These are phyloP conservation scores for Casuarina cunninghamiana DNA, from an alignment of 306 rosid genomes.

Conservation along the genomic window DNA sequence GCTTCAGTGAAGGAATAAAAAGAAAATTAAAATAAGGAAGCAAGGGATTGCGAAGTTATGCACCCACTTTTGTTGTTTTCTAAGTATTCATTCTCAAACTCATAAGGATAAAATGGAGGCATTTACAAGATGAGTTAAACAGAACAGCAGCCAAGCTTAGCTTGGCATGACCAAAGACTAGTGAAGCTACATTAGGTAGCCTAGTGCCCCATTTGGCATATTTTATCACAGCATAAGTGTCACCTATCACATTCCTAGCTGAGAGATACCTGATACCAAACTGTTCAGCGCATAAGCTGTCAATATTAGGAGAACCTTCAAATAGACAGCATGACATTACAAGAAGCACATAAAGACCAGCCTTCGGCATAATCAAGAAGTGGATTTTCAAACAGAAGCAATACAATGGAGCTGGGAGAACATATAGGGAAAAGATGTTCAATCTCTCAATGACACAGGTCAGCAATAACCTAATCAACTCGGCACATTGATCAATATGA, in stretches of 20 bases:
- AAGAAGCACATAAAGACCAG: neutral
- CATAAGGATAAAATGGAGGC: neutral
- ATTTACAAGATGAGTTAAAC: neutral
- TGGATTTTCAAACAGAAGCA: constrained; percentile 13
- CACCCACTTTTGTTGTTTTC: constrained; percentile 3
- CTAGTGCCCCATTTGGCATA: neutral
- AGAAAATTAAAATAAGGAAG: neutral
- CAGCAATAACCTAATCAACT: neutral
- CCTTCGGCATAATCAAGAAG: neutral
- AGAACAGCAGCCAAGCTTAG: neutral
- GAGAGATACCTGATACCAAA: neutral
- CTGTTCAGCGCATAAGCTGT: neutral
- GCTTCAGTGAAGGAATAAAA: constrained; percentile 4
- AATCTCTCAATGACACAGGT: neutral
- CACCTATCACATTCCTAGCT: constrained; percentile 4
- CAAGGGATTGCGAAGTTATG: neutral
- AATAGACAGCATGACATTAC: neutral
- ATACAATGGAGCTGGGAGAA: neutral
- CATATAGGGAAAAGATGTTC: neutral
- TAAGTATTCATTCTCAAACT: neutral
- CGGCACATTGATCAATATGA: neutral
- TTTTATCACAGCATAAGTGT: neutral
- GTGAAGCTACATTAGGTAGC: neutral
- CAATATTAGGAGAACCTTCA: neutral
- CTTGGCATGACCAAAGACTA: neutral